A percentile compares a stretch with the other conserved stretches of the same genome.
phyloP scores from a whole-genome alignment of 371 early-diverging fungal genomes.

The Mortierella sp. region DNA sequence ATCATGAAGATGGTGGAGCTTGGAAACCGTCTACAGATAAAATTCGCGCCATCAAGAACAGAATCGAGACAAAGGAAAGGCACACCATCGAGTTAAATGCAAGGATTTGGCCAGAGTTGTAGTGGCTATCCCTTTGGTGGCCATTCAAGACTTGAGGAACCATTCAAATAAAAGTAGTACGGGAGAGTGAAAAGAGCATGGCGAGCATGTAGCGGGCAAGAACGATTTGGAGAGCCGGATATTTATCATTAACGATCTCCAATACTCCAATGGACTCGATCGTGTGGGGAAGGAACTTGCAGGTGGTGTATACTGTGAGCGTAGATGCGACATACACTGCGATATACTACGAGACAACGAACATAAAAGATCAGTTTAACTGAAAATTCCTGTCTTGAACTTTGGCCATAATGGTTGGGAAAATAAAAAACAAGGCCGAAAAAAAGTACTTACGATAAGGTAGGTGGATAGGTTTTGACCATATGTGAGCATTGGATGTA shows the following conservation, averaged over 20 bases:
- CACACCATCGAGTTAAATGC: slow-evolving; percentile 52
- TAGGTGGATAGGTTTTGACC: slow-evolving; percentile 56
- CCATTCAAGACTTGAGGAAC: slow-evolving; percentile 44
- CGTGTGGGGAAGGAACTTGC: slow-evolving; percentile 50
- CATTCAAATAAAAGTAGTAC: slow-evolving; percentile 51
- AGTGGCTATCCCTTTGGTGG: slow-evolving; percentile 42
- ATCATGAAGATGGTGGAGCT: slow-evolving; percentile 49
- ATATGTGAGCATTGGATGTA: slow-evolving; percentile 51
- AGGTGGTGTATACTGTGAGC: slow-evolving; percentile 46
- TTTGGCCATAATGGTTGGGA: neutral
- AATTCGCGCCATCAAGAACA: slow-evolving; percentile 41
- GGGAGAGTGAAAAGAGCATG: slow-evolving; percentile 34
- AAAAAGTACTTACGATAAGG: slow-evolving; percentile 39
- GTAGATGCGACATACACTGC: slow-evolving; percentile 50
- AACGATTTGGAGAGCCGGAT: slow-evolving; percentile 51
- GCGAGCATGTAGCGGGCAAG: slow-evolving; percentile 37
- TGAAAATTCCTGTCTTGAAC: neutral
- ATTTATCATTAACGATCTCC: slow-evolving; percentile 27
- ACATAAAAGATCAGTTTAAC: neutral
- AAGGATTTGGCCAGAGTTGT: slow-evolving; percentile 37
- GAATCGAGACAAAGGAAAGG: slow-evolving; percentile 41
- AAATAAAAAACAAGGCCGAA: too few relatives aligned
- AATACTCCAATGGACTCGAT: slow-evolving; percentile 52
- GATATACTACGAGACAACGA: slow-evolving; percentile 31
- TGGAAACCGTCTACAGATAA: slow-evolving; percentile 55